Base-by-base conservation (phyloP, 1,284 basidiomycete species). In the Cutaneotrichosporon sp. region DNA sequence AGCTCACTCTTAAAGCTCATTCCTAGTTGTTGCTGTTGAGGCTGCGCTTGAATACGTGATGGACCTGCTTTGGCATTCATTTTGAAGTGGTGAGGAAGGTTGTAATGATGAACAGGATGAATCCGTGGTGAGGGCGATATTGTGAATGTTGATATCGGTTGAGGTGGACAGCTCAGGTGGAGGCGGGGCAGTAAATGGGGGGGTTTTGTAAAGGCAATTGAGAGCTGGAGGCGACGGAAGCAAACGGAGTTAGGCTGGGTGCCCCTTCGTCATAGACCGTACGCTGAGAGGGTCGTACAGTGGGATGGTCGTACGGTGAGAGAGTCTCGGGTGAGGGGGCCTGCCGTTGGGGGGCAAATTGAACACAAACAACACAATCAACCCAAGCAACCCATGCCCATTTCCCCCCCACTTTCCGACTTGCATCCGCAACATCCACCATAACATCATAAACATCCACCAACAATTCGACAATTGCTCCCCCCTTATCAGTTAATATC, bases 1-100 rank as follows among this genome's bases (percentile, higher is more conserved):
- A 14, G 24, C 44, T 3, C 20, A 51, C 55, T 45, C 26, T 51
- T 57, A 46, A 46, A 54, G 41, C 49, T 54, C 22, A 54, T 19
- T 6, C 55, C 55, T 11, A 50, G 45, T 17, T 20, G 10, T 7
- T 11, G 2, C 3, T 39, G 12, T n/a, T 32, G 14, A 6, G 17
- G n/a, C 5, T 27, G 24, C 20, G n/a, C 27, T 10, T 25, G 20
- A 2, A 44, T 14, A 11, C 51, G 39, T 6, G 51, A 53, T 25
- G 51, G 51, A 0, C 51, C 51, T 5, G 51, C 41, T 26, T 29
- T 37, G 20, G 49, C 20, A 42, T 24, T 45, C 41, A 37, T 46
- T 12, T 24, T 19, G 32, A n/a, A 27, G 19, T 25, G 24, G 8
- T 24, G 24, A 11, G 25, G 24, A 24, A 17, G 27, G 17, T 20